Conservation (phyloP, 140 eudicot genomes). For the Cichorium intybus region DNA sequence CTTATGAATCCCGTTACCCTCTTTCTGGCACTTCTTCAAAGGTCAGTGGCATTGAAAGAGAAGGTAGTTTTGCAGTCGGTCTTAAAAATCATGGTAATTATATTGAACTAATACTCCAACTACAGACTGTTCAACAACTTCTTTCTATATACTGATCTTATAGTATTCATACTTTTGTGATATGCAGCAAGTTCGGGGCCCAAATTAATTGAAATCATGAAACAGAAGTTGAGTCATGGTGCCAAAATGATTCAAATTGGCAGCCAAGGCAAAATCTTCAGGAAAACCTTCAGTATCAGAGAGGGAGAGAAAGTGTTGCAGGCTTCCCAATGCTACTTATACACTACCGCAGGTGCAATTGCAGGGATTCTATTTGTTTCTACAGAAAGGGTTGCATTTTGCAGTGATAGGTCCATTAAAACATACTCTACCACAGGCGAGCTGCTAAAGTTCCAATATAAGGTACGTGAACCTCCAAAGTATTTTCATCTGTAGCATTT, state of each 20-base stretch:
- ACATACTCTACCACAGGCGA: slow-evolving; percentile 40
- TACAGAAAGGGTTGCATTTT: slow-evolving; percentile 44
- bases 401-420: slow-evolving; percentile 37
- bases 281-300: slow-evolving; percentile 25
- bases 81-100: not conserved
- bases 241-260: slow-evolving; percentile 38
- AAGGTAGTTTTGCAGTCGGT: slow-evolving; percentile 4
- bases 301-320: slow-evolving; percentile 42
- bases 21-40: slow-evolving; percentile 18
- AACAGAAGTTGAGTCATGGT: slow-evolving; percentile 44
- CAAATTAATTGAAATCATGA: slow-evolving; percentile 33
- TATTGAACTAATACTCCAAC: not conserved
- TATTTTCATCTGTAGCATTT: too few relatives aligned
- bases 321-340: slow-evolving; percentile 39
- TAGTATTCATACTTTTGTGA: not conserved
- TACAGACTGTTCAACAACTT: not conserved
- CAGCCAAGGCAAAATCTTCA: slow-evolving; percentile 27
- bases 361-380: slow-evolving; percentile 46
- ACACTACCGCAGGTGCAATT: slow-evolving; percentile 47
- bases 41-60: slow-evolving; percentile 4
- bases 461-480: too few relatives aligned
- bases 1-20: slow-evolving; percentile 18
- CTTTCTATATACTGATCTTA: not conserved
- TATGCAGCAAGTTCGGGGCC: slow-evolving; percentile 29
- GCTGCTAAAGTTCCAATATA: slow-evolving; percentile 39